Conservation (phyloP, 1,284 basidiomycete species). For the Irpex lacteus region DNA sequence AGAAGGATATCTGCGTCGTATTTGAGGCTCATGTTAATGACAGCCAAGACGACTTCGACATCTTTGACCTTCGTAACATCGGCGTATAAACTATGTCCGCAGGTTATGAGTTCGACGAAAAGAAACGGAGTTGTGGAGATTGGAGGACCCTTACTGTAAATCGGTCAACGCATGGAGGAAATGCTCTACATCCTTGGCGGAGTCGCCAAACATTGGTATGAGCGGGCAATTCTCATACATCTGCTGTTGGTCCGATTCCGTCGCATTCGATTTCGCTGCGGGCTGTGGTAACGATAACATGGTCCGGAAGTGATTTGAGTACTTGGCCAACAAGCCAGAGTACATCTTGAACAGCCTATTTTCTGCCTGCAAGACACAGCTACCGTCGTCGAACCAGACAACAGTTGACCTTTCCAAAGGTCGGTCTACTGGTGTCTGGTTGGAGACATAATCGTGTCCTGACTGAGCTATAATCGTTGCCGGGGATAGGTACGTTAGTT, state of each 20-base stretch:
- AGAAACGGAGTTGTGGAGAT: neutral
- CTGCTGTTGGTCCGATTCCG: neutral
- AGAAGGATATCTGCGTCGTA: constrained; percentile 10
- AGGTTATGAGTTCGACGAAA: neutral
- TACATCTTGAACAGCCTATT: constrained; percentile 9
- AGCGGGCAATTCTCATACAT: constrained; percentile 10
- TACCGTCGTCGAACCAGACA: constrained; percentile 15
- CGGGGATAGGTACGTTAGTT: neutral
- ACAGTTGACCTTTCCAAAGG: neutral
- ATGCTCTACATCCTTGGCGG: constrained; percentile 1
- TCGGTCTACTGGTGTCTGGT: neutral
- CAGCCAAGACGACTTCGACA: neutral
- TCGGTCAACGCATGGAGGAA: constrained; percentile 9
- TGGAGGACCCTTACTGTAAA: neutral
- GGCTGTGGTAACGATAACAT: constrained; percentile 8
- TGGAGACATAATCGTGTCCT: neutral
- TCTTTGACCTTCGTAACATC: constrained; percentile 9
- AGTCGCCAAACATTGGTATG: neutral
- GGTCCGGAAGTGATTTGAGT: constrained; percentile 4
- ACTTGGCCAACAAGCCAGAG: constrained; percentile 5
- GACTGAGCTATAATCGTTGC: neutral
- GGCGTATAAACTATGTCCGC: neutral
- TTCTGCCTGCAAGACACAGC: constrained; percentile 9
- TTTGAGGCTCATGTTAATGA: constrained; percentile 1
- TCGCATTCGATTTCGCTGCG: neutral